Conservation (phyloP, 352 stramenopile species). For the Pythium volutum region DNA sequence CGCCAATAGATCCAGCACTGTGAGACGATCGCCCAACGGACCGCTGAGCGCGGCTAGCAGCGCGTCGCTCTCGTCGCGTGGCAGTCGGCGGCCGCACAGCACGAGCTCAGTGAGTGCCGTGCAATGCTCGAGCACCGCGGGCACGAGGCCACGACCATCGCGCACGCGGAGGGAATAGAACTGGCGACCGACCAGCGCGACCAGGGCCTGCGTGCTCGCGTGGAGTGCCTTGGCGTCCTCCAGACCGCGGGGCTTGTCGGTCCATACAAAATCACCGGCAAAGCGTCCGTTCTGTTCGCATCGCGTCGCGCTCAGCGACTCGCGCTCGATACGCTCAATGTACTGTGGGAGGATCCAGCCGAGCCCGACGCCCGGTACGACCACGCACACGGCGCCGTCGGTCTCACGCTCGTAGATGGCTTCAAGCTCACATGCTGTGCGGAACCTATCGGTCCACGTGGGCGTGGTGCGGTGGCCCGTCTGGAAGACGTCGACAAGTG, state of each 20-base stretch:
- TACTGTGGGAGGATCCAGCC: not conserved
- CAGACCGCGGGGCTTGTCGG: not conserved
- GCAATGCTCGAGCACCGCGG: not conserved
- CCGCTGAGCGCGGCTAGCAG: slow-evolving; percentile 2
- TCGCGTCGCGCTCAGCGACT: not conserved
- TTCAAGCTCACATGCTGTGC: slow-evolving; percentile 9
- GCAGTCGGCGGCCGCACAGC: not conserved
- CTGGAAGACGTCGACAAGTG: slow-evolving; percentile 7
- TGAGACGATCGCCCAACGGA: not conserved
- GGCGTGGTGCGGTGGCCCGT: not conserved
- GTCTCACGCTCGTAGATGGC: slow-evolving; percentile 8
- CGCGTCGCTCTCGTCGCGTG: not conserved
- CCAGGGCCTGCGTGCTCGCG: not conserved
- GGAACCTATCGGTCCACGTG: slow-evolving; percentile 2
- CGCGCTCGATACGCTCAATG: slow-evolving; percentile 8
- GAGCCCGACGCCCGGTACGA: slow-evolving; percentile 7
- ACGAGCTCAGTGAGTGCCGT: not conserved
- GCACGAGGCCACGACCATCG: not conserved
- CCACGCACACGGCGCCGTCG: slow-evolving; percentile 13
- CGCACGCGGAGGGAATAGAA: not conserved
- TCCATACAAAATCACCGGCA: not conserved
- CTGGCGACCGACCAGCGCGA: slow-evolving; percentile 1
- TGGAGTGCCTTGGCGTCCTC: not conserved
- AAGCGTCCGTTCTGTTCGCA: slow-evolving; percentile 3
- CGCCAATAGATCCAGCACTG: not conserved